A percentile compares a stretch with the other conserved stretches of the same genome.
Conservation (phyloP, 1,284 basidiomycete genomes). For the Cystobasidiaceae sp. region DNA sequence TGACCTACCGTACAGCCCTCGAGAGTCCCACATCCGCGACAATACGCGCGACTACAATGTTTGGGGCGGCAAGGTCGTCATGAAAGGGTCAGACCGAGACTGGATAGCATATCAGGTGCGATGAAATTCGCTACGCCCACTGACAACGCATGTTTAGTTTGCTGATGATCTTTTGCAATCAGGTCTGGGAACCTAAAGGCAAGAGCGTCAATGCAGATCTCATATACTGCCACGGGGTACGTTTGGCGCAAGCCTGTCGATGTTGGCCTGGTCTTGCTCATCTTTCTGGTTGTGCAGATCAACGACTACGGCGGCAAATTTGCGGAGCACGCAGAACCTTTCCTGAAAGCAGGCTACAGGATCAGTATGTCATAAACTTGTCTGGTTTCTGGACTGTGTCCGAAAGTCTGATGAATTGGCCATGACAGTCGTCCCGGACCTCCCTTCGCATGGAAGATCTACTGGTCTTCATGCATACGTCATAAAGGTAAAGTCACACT, state of each 20-base stretch:
- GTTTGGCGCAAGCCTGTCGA: neutral
- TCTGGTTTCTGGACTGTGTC: neutral
- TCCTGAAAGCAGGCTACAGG: slow-evolving; percentile 38
- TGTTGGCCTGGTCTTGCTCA: slow-evolving; percentile 4
- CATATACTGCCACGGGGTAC: slow-evolving; percentile 12
- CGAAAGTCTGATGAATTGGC: neutral
- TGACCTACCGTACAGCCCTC: slow-evolving; percentile 32
- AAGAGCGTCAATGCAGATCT: slow-evolving; percentile 24
- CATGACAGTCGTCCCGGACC: slow-evolving; percentile 36
- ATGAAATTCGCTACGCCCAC: neutral
- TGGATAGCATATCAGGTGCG: slow-evolving; percentile 27
- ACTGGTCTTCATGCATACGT: slow-evolving; percentile 39
- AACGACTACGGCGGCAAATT: slow-evolving; percentile 41
- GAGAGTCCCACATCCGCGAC: slow-evolving; percentile 31
- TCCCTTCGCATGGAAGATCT: slow-evolving; percentile 40
- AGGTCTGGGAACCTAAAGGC: slow-evolving; percentile 38
- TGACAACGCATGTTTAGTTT: neutral
- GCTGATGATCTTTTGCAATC: slow-evolving; percentile 16
- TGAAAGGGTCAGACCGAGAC: slow-evolving; percentile 25
- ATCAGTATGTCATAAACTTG: neutral
- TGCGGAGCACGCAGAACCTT: slow-evolving; percentile 33
- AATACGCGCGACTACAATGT: neutral
- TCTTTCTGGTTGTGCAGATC: slow-evolving; percentile 29
- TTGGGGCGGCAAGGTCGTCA: slow-evolving; percentile 32
- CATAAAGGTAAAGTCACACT: slow-evolving; percentile 21